Percentiles rank a stretch among this genome's conserved stretches.
Evolutionary conservation across 306 rosid genomes (phyloP).

Genomic region (Lathyrus oleraceus): DNA sequence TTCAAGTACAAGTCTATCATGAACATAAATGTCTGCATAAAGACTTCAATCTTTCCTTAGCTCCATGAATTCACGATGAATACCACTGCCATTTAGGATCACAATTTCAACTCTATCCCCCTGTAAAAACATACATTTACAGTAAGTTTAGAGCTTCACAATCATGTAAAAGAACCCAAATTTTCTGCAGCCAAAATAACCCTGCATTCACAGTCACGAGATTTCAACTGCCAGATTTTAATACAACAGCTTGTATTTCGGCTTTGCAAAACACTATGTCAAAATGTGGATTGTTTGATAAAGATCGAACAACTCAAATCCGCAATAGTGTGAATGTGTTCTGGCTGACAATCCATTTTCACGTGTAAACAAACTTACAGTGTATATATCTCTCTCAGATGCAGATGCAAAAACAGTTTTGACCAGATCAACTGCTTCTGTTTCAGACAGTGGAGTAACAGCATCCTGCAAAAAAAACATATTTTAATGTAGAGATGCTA

Average conservation of each 20-base stretch:
- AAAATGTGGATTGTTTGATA: neutral
- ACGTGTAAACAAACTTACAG: neutral
- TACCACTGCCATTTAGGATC: neutral
- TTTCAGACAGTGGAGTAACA: neutral
- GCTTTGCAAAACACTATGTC: neutral
- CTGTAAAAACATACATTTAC: neutral
- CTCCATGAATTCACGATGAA: neutral
- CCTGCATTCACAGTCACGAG: neutral
- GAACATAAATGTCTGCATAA: neutral
- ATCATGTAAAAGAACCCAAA: neutral
- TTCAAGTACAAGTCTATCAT: too few relatives aligned
- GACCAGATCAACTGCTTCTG: neutral
- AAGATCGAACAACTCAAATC: neutral
- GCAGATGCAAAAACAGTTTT: neutral
- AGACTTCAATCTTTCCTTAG: neutral
- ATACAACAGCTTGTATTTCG: neutral
- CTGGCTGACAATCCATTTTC: neutral
- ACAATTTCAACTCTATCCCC: slow-evolving; percentile 10
- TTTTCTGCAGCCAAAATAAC: neutral
- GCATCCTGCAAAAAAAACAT: neutral
- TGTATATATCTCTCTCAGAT: neutral
- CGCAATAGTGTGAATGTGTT: neutral
- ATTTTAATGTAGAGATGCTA: neutral
- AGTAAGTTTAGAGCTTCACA: neutral
- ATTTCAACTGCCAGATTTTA: neutral